Base-by-base conservation (phyloP, 2,329 filamentous ascomycete species). In the Penicillium oxalicum region DNA sequence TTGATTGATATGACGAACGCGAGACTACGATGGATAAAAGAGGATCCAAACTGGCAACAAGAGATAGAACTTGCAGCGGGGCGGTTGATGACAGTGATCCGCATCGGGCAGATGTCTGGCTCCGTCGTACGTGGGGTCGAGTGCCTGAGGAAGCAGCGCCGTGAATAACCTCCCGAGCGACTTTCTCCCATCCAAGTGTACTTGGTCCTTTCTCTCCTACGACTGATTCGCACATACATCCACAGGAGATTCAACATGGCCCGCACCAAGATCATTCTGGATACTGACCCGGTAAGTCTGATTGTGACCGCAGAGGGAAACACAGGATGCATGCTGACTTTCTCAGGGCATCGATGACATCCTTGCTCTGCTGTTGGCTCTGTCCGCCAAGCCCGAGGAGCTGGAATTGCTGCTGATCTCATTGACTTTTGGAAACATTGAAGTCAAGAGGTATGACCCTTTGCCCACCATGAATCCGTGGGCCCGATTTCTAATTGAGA, bases 371-470 rank as follows among this genome's bases (percentile, higher is more conserved):
- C 77, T 98, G 32, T 77, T 97, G 44, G 91, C 93, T 4, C 80
- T 97, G 51, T 86, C 89, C 45, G 84, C 88, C 32, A 82, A 81
- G 25, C 80, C 86, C 0, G 87, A 95, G 58, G 91, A 97, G 64
- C 76, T 97, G 24, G 88, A 97, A 67, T 76, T 97, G 33, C 70
- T 87, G 40, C 79, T 97, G 69, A 77, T 98, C 48, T 95, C 90
- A 1, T 79, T 96, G 51, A 95, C 91, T 0, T 96, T 93, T 68
- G 93, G 93, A 48, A 98, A 98, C 65, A 88, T 97, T 24, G 83
- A 91, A 58, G 82, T 95, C 12, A 78, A 90, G 54, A 91, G 83
- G 87, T 89, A 44, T 9, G 32, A 26, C 9, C 5, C 2, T 7
- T 28, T 29, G 25, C 7, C 7, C 26, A 1, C 4, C 3, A 27